phyloP scores from a whole-genome alignment of 164 flowering plant genomes.

The Piper betle region DNA sequence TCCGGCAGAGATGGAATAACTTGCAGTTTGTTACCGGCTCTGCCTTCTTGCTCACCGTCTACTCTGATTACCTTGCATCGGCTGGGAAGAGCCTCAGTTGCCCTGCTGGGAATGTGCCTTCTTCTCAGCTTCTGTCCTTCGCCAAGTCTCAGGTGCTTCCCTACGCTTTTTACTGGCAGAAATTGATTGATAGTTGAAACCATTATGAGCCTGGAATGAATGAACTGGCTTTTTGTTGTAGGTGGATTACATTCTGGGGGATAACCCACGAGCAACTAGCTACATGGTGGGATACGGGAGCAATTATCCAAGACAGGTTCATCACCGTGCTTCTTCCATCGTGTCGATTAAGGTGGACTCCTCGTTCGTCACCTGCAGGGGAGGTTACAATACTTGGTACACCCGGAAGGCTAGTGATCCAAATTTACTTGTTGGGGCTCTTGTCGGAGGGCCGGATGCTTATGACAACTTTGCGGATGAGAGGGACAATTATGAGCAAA shows the following conservation, averaged over 20 bases:
- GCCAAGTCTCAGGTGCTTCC: slow-evolving; percentile 69
- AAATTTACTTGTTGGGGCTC: slow-evolving; percentile 68
- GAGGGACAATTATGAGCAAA: slow-evolving; percentile 84
- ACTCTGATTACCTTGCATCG: slow-evolving; percentile 72
- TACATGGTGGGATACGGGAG: slow-evolving; percentile 96
- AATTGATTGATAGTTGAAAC: not conserved
- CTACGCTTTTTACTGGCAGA: not conserved
- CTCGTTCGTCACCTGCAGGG: slow-evolving; percentile 68
- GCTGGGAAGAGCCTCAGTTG: slow-evolving; percentile 38
- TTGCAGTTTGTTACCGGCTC: slow-evolving; percentile 87
- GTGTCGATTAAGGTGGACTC: slow-evolving; percentile 59
- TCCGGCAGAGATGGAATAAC: slow-evolving; percentile 90
- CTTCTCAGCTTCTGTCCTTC: slow-evolving; percentile 49
- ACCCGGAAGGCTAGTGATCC: slow-evolving; percentile 71
- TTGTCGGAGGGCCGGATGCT: slow-evolving; percentile 96
- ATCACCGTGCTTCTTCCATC: slow-evolving; percentile 82
- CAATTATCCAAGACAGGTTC: slow-evolving; percentile 73
- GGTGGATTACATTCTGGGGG: slow-evolving; percentile 96
- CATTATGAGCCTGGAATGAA: not conserved
- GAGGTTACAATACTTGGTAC: slow-evolving; percentile 83
- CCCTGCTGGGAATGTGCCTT: slow-evolving; percentile 35
- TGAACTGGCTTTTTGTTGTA: slow-evolving; percentile 6
- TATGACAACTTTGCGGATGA: slow-evolving; percentile 85
- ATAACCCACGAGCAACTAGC: slow-evolving; percentile 93
- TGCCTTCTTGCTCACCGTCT: slow-evolving; percentile 63